phyloP scores from a whole-genome alignment of 2,329 filamentous ascomycete species.

The Tolypocladium pustulatum region DNA sequence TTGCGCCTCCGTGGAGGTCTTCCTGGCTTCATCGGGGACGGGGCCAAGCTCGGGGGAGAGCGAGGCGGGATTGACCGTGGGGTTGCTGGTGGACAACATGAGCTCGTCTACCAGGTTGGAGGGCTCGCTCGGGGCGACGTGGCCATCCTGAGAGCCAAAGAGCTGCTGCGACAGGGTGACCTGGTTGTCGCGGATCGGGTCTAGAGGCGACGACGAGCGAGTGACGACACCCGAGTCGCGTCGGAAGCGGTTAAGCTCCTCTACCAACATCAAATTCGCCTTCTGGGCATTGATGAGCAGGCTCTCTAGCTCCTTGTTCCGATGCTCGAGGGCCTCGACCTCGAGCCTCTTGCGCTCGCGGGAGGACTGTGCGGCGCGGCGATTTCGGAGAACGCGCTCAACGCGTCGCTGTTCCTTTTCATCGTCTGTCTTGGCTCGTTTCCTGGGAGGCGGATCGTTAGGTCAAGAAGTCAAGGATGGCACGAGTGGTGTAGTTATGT shows the following conservation, averaged over 20 bases:
- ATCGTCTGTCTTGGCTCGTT: conserved; percentile 96
- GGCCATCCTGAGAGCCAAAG: conserved; percentile 37
- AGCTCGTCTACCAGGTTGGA: conserved; percentile 31
- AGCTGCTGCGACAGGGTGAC: conserved; percentile 49
- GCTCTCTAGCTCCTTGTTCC: conserved; percentile 60
- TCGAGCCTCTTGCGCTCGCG: conserved; percentile 83
- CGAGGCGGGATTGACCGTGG: conserved; percentile 51
- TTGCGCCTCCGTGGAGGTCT: conserved; percentile 9
- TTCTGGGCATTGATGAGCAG: conserved; percentile 50
- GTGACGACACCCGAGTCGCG: conserved; percentile 30
- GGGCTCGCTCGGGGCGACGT: conserved; percentile 16
- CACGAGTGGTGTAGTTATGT: background rate
- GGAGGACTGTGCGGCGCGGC: conserved; percentile 91
- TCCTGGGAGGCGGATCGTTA: conserved; percentile 37
- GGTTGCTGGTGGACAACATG: conserved; percentile 25
- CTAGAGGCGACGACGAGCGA: conserved; percentile 29
- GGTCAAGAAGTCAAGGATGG: background rate
- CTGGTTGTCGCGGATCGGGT: conserved; percentile 32
- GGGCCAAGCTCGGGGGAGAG: conserved; percentile 47
- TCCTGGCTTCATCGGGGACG: conserved; percentile 29
- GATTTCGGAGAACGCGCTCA: conserved; percentile 92
- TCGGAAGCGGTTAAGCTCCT: conserved; percentile 39
- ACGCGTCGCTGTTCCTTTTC: conserved; percentile 98
- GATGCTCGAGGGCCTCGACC: conserved; percentile 73
- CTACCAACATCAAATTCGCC: conserved; percentile 34